Conservation (phyloP, 305 asterid genomes). For the Fraxinus ornus region DNA sequence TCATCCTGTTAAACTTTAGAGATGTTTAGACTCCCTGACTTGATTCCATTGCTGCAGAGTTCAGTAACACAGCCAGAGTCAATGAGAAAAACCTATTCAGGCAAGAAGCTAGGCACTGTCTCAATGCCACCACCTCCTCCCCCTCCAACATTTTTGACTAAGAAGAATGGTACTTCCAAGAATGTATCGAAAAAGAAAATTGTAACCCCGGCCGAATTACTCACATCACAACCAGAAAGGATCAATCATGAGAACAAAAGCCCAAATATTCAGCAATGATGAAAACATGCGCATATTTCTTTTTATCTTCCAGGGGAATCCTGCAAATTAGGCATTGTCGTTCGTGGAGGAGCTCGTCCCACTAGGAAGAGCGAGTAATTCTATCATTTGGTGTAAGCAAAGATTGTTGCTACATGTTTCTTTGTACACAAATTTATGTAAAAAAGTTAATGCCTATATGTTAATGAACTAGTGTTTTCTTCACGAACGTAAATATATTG, state of each 20-base stretch:
- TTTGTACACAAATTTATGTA: conserved; percentile 15
- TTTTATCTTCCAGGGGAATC: neutral
- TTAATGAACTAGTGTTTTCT: neutral
- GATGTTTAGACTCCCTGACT: neutral
- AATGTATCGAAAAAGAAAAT: conserved; percentile 33
- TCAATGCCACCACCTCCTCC: conserved; percentile 59
- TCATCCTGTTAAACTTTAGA: neutral
- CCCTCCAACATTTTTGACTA: conserved; percentile 37
- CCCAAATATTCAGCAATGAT: conserved; percentile 41
- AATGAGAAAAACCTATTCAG: conserved; percentile 40
- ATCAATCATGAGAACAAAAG: conserved; percentile 41
- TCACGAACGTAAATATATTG: neutral
- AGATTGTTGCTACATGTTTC: conserved; percentile 1
- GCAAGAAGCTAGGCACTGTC: conserved; percentile 41
- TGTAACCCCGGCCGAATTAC: conserved; percentile 16
- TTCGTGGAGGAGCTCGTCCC: neutral
- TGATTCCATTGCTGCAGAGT: conserved; percentile 32
- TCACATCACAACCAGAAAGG: conserved; percentile 27
- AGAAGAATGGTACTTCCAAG: conserved; percentile 38
- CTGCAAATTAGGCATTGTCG: neutral
- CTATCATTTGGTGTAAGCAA: conserved; percentile 7
- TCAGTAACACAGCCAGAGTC: conserved; percentile 41
- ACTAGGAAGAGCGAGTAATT: neutral
- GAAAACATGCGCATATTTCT: conserved; percentile 15
- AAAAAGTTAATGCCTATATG: neutral